phyloP scores from a whole-genome alignment of 768 basidiomycete genomes.

The Phylloporus sp. region DNA sequence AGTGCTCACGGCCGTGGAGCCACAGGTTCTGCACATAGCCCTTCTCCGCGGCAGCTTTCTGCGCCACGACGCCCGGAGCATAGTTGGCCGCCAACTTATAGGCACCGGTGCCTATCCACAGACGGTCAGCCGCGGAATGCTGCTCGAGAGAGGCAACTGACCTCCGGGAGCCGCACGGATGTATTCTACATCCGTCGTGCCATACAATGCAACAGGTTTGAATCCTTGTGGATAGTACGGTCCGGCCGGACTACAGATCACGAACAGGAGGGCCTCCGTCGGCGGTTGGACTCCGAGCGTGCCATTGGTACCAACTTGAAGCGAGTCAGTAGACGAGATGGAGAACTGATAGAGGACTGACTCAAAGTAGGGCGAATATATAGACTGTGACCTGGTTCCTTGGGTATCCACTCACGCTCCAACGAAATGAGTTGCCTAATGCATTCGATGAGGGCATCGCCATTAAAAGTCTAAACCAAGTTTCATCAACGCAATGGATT shows the following conservation, averaged over 20 bases:
- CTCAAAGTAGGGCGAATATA: slow-evolving; percentile 85
- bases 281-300: slow-evolving; percentile 49
- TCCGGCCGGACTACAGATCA: slow-evolving; percentile 62
- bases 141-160: slow-evolving; percentile 12
- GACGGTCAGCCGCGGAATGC: slow-evolving; percentile 6
- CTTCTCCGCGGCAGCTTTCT: slow-evolving; percentile 65
- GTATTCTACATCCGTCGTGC: slow-evolving; percentile 60
- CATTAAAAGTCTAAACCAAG: slow-evolving; percentile 63
- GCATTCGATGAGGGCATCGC: slow-evolving; percentile 65
- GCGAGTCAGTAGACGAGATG: slow-evolving; percentile 2
- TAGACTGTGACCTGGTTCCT: slow-evolving; percentile 81
- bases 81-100: slow-evolving; percentile 89
- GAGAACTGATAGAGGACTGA: slow-evolving; percentile 17
- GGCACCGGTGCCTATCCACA: slow-evolving; percentile 65
- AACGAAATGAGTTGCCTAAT: slow-evolving; percentile 83
- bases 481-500: slow-evolving; percentile 2
- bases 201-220: slow-evolving; percentile 87
- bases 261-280: slow-evolving; percentile 66
- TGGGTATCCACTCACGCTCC: slow-evolving; percentile 91
- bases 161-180: slow-evolving; percentile 87
- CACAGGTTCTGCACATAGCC: slow-evolving; percentile 91
- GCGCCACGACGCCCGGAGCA: slow-evolving; percentile 82
- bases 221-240: slow-evolving; percentile 86
- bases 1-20: slow-evolving; percentile 66
- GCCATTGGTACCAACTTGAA: slow-evolving; percentile 63